Base-by-base conservation (phyloP, 352 stramenopile species). In the Pythium volutum region DNA sequence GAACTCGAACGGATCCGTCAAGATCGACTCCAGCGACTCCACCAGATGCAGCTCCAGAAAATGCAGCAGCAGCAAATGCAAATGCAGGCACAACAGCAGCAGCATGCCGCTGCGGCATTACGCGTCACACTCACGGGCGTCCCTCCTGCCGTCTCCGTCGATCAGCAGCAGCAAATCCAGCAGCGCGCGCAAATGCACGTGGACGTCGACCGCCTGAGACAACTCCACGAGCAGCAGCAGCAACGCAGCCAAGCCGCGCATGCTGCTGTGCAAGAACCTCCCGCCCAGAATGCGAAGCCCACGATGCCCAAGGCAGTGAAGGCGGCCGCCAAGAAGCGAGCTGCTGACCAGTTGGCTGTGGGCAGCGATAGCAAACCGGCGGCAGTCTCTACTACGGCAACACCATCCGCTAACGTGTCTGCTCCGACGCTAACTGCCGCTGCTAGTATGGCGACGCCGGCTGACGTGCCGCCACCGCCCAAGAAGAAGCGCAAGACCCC, bases 21-120 rank as follows among this genome's bases (percentile, higher is more conserved):
- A 34, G 74, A 84, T 51, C 74, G 79, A 15, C 65, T 88, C 9
- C 64, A 79, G 33, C 74, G 69, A 15, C 59, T 90, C 29, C 81
- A 90, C 54, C 78, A 88, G 29, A 66, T 70, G 27, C 72, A 79
- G 45, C 39, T 76, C n/a, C 80, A 79, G 22, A 73, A 68, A 34
- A 51, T 67, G 1, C 69, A 70, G 49, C 65, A 72, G 29, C 66
- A 62, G 18, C 55, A 46, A 42, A 51, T 64, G 1, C 69, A 67
- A 18, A 50, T 51, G 42, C 59, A 68, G 33, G 41, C 55, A 15
- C 59, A 55, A 27, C 49, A 67, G 18, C 57, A 66, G 15, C 36
- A 43, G 7, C 33, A 38, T 7, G 7, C 7, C 18, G 58, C 63
- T 15, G 48, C 63, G 29, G 46, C 63, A 8, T 20, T 71, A 29